These are phyloP conservation scores for Rhodotorula glutinis DNA, from an alignment of 1,284 basidiomycete genomes.

Conservation along the genomic window DNA sequence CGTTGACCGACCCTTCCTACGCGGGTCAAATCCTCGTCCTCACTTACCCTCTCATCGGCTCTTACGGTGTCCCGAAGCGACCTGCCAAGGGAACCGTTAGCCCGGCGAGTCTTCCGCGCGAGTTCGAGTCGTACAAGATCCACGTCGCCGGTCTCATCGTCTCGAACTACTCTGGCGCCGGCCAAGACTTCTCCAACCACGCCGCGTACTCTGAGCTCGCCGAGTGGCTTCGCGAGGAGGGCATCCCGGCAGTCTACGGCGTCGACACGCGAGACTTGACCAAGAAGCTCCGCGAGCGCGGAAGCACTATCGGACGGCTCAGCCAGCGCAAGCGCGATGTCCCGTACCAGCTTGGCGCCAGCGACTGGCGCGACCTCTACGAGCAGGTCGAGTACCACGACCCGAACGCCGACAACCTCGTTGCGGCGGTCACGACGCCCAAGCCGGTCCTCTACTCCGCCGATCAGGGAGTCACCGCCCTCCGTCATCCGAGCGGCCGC, in stretches of 20 bases:
- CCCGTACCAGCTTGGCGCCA: conserved; percentile 45
- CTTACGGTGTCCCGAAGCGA: conserved; percentile 95
- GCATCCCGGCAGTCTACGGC: conserved; percentile 91
- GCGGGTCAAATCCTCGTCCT: conserved; percentile 96
- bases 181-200: conserved; percentile 92
- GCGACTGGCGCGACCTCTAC: conserved; percentile 75
- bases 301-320: conserved; percentile 83
- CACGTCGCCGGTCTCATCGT: conserved; percentile 90
- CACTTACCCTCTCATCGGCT: conserved; percentile 95
- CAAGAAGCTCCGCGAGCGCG: conserved; percentile 91
- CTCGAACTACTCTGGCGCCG: conserved; percentile 70
- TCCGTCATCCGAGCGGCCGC: conserved; percentile 74
- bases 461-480: conserved; percentile 53
- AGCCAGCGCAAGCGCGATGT: conserved; percentile 53
- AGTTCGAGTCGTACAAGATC: conserved; percentile 93
- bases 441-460: conserved; percentile 70
- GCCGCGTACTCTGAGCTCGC: conserved; percentile 84
- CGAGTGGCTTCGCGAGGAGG: conserved; percentile 92
- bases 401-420: conserved; percentile 86
- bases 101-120: conserved; percentile 60
- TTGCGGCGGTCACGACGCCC: conserved; percentile 77
- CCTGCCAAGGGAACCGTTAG: conserved; percentile 47
- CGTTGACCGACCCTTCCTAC: conserved; percentile 97
- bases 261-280: conserved; percentile 96
- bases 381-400: conserved; percentile 78